Conservation (phyloP, 768 basidiomycete genomes). For the Kwoniella bestiolae region DNA sequence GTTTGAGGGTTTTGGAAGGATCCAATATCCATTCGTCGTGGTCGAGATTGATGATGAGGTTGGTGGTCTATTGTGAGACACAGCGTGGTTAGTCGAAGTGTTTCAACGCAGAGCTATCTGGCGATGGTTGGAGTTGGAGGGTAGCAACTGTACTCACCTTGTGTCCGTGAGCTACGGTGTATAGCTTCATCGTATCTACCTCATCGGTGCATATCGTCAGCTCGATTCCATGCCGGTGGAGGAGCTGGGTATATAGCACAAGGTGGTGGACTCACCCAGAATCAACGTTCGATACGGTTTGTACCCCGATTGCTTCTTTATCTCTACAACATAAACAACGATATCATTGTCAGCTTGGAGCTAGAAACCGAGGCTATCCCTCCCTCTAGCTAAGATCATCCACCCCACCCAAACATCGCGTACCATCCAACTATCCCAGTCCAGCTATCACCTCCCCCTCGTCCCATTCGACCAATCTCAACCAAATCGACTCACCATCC, state of each 20-base stretch:
- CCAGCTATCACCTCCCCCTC: neutral
- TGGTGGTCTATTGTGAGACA: conserved; percentile 72
- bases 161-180: conserved; percentile 90
- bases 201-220: no score
- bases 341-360: conserved; percentile 10
- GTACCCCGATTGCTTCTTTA: conserved; percentile 77
- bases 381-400: neutral
- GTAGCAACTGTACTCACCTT: conserved; percentile 66
- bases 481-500: conserved; percentile 57
- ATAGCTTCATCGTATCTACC: conserved; percentile 91
- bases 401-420: no score
- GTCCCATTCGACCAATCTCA: no score
- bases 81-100: neutral
- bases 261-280: conserved; percentile 69
- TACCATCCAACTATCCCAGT: no score
- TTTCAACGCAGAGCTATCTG: neutral
- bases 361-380: no score
- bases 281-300: conserved; percentile 78
- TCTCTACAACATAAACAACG: conserved; percentile 60
- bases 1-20: conserved; percentile 68
- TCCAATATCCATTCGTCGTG: conserved; percentile 88
- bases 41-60: conserved; percentile 96
- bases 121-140: no score
- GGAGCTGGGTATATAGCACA: no score
- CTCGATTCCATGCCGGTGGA: no score